phyloP scores from a whole-genome alignment of 2,329 filamentous ascomycete genomes.

The Cercospora berteroae region DNA sequence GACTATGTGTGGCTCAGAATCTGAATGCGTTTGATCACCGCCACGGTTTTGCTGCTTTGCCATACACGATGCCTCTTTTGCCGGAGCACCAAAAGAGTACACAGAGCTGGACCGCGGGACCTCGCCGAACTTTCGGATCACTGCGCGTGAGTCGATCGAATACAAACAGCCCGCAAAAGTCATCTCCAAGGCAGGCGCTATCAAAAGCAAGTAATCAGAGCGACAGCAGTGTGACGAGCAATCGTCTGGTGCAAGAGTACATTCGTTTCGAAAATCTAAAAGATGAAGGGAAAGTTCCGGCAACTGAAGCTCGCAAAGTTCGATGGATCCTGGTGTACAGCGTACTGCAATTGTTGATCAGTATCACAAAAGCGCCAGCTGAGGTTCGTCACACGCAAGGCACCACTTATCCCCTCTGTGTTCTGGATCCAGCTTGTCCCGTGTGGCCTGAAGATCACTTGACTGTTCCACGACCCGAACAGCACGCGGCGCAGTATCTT shows the following conservation, averaged over 20 bases:
- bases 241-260: constrained; percentile 64
- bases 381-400: constrained; percentile 59
- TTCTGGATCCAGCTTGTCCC: constrained; percentile 43
- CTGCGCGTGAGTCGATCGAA: constrained; percentile 9
- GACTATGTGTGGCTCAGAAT: constrained; percentile 68
- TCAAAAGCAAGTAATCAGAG: constrained; percentile 49
- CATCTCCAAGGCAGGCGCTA: constrained; percentile 53
- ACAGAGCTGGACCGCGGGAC: constrained; percentile 26
- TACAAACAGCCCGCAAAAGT: constrained; percentile 20
- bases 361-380: constrained; percentile 58
- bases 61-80: constrained; percentile 65
- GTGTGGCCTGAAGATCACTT: constrained; percentile 38
- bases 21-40: constrained; percentile 64
- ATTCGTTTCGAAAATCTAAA: constrained; percentile 64
- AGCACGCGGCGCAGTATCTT: constrained; percentile 4
- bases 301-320: constrained; percentile 70
- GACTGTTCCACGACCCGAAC: neutral
- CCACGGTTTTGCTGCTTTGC: constrained; percentile 59
- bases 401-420: constrained; percentile 60
- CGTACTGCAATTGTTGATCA: constrained; percentile 68
- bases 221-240: constrained; percentile 40
- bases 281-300: constrained; percentile 58
- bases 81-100: constrained; percentile 46
- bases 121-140: constrained; percentile 25
- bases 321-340: constrained; percentile 76